These are phyloP conservation scores for Jacaranda mimosifolia DNA, from an alignment of 257 asterid species.

Conservation along the genomic window DNA sequence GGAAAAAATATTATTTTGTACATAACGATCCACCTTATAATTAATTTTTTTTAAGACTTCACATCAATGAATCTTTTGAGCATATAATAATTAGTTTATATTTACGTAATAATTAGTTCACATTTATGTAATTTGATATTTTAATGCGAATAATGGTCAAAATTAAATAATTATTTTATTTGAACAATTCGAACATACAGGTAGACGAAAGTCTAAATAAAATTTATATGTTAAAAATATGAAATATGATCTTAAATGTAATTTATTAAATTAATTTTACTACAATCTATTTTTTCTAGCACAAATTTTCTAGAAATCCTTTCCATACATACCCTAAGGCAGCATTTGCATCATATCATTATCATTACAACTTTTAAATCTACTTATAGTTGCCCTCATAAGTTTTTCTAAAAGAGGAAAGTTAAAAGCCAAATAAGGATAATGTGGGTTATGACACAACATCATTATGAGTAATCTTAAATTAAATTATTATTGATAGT, in stretches of 20 bases:
- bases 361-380: background rate
- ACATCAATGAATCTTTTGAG: background rate
- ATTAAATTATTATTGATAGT: too few species aligned
- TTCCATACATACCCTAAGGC: background rate
- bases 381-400: background rate
- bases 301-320: background rate
- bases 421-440: background rate
- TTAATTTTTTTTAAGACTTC: background rate
- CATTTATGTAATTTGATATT: background rate
- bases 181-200: too few species aligned
- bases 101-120: background rate
- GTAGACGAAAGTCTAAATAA: too few species aligned
- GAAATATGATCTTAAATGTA: too few species aligned
- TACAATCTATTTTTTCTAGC: too few species aligned
- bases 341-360: background rate
- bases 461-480: too few species aligned
- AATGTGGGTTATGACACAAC: background rate
- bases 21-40: background rate
- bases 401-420: slow-evolving; percentile 10
- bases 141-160: too few species aligned
- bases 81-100: background rate
- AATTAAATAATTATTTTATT: too few species aligned
- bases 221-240: too few species aligned
- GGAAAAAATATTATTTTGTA: background rate
- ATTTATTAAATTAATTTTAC: too few species aligned